Base-by-base conservation (phyloP, 2,329 filamentous ascomycete species). In the Fusarium anthophilum region DNA sequence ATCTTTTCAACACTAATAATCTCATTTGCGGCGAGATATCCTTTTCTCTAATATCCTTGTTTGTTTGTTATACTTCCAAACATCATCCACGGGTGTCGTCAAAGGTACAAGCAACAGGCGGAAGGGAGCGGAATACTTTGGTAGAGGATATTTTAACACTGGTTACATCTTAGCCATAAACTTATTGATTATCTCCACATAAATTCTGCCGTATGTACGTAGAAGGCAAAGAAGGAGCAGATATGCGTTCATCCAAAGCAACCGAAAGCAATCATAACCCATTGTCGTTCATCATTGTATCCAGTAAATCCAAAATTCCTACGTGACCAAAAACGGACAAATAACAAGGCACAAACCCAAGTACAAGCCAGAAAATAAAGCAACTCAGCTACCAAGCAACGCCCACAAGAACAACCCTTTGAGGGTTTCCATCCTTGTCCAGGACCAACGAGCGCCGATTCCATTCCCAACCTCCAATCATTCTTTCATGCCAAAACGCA, bases 231-330 rank as follows among this genome's bases (percentile, higher is more conserved):
- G 43, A 53, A 38, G 26, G 59, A 38, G 32, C 22, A 64, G 44
- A 28, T 51, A 50, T 62, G n/a, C 45, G 26, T 50, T 38, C n/a
- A 44, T 56, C 43, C 51, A 35, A 64, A 26, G n/a, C 22, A 44
- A 50, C 51, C 48, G 17, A 70, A 26, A 26, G 30, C 62, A 50
- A 70, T 68, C 45, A 39, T 70, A 53, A 51, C 41, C 14, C 58
- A 50, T 64, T 55, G 32, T 74, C 24, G 63, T 57, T 72, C 70
- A 63, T 74, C 48, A 60, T 59, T 55, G 35, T 73, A 24, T 67
- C 38, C 47, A 59, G 32, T 28, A 39, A 62, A 38, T 51, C 45
- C 47, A 14, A 53, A 53, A 28, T 32, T 50, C 56, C n/a, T 53
- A 18, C 22, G 37, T 59, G n/a, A 32, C 28, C 44, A 50, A 54